Conservation (phyloP, 2,329 filamentous ascomycete species). For the Diaporthe helianthi region DNA sequence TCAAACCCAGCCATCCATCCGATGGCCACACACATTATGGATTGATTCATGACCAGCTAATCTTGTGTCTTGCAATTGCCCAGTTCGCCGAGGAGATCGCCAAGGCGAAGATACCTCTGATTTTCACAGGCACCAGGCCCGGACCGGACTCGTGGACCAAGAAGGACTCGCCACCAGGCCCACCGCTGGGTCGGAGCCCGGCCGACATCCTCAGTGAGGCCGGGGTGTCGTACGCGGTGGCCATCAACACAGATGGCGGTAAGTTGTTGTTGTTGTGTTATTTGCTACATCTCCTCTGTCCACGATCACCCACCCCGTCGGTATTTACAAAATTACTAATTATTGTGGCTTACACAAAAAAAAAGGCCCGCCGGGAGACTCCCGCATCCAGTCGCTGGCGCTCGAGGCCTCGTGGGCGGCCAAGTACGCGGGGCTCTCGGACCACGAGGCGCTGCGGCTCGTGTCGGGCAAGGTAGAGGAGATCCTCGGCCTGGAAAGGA, state of each 20-base stretch:
- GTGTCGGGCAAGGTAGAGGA: constrained; percentile 50
- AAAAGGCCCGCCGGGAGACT: constrained; percentile 43
- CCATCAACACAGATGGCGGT: constrained; percentile 40
- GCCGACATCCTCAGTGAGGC: constrained; percentile 49
- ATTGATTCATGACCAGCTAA: neutral
- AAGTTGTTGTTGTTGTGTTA: too few species aligned
- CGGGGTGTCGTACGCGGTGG: constrained; percentile 47
- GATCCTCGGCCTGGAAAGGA: constrained; percentile 47
- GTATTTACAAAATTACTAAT: neutral
- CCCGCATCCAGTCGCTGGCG: constrained; percentile 48
- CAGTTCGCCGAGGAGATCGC: constrained; percentile 50
- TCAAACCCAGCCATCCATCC: neutral
- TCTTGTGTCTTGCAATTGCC: neutral
- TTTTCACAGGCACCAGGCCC: constrained; percentile 48
- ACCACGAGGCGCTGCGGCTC: constrained; percentile 45
- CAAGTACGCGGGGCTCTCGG: constrained; percentile 48
- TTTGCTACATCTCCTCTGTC: too few species aligned
- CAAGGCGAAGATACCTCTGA: constrained; percentile 49
- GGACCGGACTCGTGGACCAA: constrained; percentile 46
- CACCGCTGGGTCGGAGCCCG: constrained; percentile 49
- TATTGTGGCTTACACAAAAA: neutral
- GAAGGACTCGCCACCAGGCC: constrained; percentile 48
- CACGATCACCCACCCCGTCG: too few species aligned
- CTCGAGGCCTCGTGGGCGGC: constrained; percentile 50
- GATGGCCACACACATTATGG: neutral